phyloP scores from a whole-genome alignment of 2,329 filamentous ascomycete species.

The Colletotrichum cordylinicola region DNA sequence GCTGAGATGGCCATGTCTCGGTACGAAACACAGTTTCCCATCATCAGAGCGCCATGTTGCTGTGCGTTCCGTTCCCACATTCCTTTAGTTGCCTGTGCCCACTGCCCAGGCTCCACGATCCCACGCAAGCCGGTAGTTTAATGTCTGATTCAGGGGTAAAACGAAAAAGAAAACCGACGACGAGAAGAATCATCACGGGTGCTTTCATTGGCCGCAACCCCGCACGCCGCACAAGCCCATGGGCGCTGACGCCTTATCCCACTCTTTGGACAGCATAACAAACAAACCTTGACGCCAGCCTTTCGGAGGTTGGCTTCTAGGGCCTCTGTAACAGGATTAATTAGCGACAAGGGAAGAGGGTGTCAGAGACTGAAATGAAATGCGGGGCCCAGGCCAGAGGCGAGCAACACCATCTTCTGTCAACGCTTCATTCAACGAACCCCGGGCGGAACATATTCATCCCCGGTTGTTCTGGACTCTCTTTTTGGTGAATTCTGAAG shows the following conservation, averaged over 20 bases:
- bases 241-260: not conserved
- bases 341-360: not conserved
- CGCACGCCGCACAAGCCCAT: not conserved
- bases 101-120: not conserved
- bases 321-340: not conserved
- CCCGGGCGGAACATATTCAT: not conserved
- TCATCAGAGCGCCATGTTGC: not conserved
- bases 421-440: not conserved
- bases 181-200: not conserved
- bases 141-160: not conserved
- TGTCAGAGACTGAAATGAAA: not conserved
- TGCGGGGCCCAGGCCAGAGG: not conserved
- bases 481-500: too few relatives aligned
- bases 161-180: not conserved
- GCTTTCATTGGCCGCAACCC: not conserved
- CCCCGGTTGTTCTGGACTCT: not conserved
- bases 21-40: not conserved
- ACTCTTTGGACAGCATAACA: not conserved
- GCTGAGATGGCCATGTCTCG: not conserved
- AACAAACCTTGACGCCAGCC: not conserved
- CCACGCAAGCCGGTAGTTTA: not conserved
- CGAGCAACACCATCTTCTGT: not conserved
- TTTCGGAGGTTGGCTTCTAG: not conserved
- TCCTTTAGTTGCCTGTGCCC: not conserved
- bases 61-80: not conserved